Percentiles rank a stretch among this genome's conserved stretches.
phyloP scores from a whole-genome alignment of 345 rosid species.

The Hibiscus syriacus region DNA sequence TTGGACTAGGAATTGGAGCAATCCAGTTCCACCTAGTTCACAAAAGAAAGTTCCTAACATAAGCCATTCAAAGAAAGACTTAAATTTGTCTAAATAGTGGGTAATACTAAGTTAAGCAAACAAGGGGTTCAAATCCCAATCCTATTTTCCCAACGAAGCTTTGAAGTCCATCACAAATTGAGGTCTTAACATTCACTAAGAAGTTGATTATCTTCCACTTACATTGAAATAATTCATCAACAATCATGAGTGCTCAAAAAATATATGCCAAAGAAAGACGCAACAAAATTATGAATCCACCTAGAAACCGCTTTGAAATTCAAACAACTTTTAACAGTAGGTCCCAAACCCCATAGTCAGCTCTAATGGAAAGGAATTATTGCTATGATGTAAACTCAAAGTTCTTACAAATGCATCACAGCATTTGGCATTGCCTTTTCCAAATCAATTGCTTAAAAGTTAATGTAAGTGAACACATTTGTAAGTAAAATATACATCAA shows the following conservation, averaged over 20 bases:
- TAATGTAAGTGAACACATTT: neutral
- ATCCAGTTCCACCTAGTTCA: neutral
- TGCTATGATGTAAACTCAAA: neutral
- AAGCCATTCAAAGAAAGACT: neutral
- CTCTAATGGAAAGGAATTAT: neutral
- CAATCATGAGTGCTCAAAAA: neutral
- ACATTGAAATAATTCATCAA: neutral
- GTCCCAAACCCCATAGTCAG: neutral
- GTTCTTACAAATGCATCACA: neutral
- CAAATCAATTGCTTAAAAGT: neutral
- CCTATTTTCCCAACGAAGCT: neutral
- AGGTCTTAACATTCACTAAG: neutral
- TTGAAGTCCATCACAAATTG: neutral
- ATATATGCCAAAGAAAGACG: neutral
- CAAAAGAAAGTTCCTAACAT: neutral
- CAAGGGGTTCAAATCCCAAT: neutral
- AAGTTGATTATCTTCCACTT: neutral
- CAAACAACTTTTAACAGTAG: neutral
- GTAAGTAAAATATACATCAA: neutral
- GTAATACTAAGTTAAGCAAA: neutral
- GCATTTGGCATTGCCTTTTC: neutral
- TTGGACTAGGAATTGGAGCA: neutral
- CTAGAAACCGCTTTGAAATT: neutral
- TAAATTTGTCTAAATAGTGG: neutral
- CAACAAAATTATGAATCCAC: neutral